Conservation (phyloP, 441 rosid genomes). For the Populus hybrid region DNA sequence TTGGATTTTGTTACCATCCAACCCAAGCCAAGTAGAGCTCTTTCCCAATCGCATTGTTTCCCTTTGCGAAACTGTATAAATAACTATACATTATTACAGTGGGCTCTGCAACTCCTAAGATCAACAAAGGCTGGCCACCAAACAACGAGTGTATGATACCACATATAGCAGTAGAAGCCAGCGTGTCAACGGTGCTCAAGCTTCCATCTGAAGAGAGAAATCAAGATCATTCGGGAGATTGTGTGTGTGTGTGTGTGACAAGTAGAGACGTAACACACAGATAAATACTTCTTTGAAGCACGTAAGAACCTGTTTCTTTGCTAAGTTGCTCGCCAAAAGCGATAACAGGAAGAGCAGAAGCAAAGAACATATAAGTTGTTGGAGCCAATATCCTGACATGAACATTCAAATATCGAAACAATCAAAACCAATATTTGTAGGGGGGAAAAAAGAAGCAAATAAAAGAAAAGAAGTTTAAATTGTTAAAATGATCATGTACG, state of each 20-base stretch:
- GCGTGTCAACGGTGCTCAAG: conserved; percentile 38
- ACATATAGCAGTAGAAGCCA: conserved; percentile 43
- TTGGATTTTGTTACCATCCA: conserved; percentile 28
- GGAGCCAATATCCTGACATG: conserved; percentile 41
- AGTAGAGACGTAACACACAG: too few species aligned
- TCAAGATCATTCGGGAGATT: background rate
- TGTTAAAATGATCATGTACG: background rate
- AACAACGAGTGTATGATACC: conserved; percentile 36
- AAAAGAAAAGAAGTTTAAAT: background rate
- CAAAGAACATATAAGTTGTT: conserved; percentile 38
- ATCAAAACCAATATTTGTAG: background rate
- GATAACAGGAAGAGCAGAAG: conserved; percentile 44
- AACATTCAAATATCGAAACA: too few species aligned
- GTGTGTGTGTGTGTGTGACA: too few species aligned
- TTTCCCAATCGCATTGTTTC: conserved; percentile 13
- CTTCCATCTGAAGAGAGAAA: conserved; percentile 29
- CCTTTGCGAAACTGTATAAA: conserved; percentile 34
- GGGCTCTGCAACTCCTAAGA: too few species aligned
- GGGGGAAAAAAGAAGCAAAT: background rate
- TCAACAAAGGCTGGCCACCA: too few species aligned
- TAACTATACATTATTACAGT: background rate
- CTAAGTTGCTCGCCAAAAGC: conserved; percentile 48
- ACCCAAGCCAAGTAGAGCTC: conserved; percentile 42
- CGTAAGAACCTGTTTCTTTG: conserved; percentile 35
- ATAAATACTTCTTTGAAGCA: too few species aligned